Evolutionary conservation across 116 monocot species (phyloP).

Genomic region (Cymodocea nodosa): DNA sequence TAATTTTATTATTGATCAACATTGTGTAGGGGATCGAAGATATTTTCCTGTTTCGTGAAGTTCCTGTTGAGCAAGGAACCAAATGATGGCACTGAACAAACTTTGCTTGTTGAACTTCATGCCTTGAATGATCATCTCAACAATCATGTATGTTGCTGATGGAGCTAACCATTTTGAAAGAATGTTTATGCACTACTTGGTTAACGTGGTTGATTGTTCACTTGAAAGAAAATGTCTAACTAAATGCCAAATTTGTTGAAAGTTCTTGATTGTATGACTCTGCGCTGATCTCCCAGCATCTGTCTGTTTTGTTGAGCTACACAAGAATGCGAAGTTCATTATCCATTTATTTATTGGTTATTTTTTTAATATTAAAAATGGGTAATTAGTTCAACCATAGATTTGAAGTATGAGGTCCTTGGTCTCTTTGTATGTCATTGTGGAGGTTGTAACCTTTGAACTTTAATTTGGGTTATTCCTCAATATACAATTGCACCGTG

Average conservation of each 20-base stretch:
- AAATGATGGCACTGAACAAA: conserved; percentile 60
- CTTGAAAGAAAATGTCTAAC: not conserved
- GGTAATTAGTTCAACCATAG: no score
- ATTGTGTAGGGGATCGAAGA: conserved; percentile 58
- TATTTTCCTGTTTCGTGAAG: conserved; percentile 57
- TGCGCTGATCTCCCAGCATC: not conserved
- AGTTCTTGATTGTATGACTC: not conserved
- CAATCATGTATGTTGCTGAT: conserved; percentile 31
- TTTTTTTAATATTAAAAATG: no score
- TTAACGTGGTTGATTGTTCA: not conserved
- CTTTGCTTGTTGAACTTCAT: conserved; percentile 46
- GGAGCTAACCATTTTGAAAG: no score
- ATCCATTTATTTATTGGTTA: no score
- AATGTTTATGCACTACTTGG: not conserved
- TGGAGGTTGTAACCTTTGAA: no score
- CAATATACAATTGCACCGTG: not conserved
- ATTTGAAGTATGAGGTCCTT: no score
- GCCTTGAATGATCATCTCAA: conserved; percentile 69
- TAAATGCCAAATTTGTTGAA: not conserved
- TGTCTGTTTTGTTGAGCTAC: not conserved
- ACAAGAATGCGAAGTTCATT: no score
- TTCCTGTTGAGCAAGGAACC: conserved; percentile 81
- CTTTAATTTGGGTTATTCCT: no score
- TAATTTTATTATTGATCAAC: no score
- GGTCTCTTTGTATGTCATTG: no score